These are phyloP conservation scores for Botrytis cinerea DNA, from an alignment of 2,329 filamentous ascomycete species.

Conservation along the genomic window DNA sequence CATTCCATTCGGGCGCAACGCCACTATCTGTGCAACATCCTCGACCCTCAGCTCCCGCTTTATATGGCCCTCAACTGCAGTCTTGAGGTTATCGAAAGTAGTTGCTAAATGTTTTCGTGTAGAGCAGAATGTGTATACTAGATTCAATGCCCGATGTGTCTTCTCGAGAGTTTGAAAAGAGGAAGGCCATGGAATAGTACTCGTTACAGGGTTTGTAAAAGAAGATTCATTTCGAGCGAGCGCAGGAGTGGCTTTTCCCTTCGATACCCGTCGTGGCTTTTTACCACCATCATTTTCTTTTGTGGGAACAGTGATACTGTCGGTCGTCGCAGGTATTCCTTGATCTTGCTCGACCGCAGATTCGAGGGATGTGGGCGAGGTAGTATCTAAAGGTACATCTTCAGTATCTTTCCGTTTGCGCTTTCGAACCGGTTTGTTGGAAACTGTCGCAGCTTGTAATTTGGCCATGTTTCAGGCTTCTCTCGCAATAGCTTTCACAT, in stretches of 20 bases:
- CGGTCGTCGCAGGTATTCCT: constrained; percentile 21
- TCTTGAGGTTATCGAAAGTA: constrained; percentile 84
- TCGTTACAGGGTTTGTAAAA: constrained; percentile 33
- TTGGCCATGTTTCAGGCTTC: constrained; percentile 33
- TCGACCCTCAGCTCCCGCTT: constrained; percentile 68
- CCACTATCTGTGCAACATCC: constrained; percentile 81
- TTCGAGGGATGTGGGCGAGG: not conserved
- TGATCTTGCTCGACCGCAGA: not conserved
- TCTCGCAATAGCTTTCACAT: not conserved
- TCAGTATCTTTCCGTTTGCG: constrained; percentile 44
- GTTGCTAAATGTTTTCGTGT: constrained; percentile 90
- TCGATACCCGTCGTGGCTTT: constrained; percentile 50
- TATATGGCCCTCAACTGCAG: constrained; percentile 81
- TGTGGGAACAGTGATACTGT: constrained; percentile 51
- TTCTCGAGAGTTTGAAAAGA: constrained; percentile 72
- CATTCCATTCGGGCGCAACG: constrained; percentile 74
- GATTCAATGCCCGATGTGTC: constrained; percentile 81
- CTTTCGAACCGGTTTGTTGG: constrained; percentile 45
- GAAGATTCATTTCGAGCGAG: constrained; percentile 35
- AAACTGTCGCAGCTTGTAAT: constrained; percentile 51
- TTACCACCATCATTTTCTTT: constrained; percentile 56
- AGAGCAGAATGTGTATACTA: constrained; percentile 94
- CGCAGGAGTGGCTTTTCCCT: constrained; percentile 35
- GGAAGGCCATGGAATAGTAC: constrained; percentile 63
- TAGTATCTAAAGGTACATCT: constrained; percentile 29